These are phyloP conservation scores for Verticillium zaregamsianum DNA, from an alignment of 2,329 filamentous ascomycete species.

Conservation along the genomic window DNA sequence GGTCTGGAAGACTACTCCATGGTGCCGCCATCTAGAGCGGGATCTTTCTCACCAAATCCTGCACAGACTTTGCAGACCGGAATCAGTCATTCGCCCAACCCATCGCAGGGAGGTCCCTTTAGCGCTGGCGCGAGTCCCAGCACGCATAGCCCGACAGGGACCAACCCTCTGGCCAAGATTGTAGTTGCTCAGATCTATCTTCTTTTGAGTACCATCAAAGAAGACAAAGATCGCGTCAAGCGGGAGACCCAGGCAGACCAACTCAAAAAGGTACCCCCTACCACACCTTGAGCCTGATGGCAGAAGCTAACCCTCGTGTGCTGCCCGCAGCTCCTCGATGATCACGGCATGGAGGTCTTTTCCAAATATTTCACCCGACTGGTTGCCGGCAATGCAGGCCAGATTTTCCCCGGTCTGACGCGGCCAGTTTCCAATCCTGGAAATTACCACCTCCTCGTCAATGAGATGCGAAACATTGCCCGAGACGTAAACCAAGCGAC, in stretches of 20 bases:
- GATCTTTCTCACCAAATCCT: constrained; percentile 61
- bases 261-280: constrained; percentile 72
- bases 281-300: constrained; percentile 4
- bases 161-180: constrained; percentile 78
- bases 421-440: constrained; percentile 70
- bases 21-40: constrained; percentile 57
- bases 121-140: constrained; percentile 59
- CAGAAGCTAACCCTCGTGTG: background rate
- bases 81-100: constrained; percentile 51
- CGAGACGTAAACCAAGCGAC: constrained; percentile 76
- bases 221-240: constrained; percentile 86
- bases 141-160: constrained; percentile 59
- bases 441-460: constrained; percentile 77
- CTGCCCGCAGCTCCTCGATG: constrained; percentile 75
- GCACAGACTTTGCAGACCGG: constrained; percentile 54
- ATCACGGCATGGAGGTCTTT: constrained; percentile 98
- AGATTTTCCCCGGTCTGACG: constrained; percentile 81
- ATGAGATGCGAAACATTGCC: constrained; percentile 82
- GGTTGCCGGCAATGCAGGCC: constrained; percentile 82
- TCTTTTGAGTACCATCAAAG: constrained; percentile 88
- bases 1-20: constrained; percentile 32
- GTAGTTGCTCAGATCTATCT: constrained; percentile 94
- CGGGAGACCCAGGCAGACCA: constrained; percentile 90
- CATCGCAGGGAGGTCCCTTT: constrained; percentile 51
- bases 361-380: constrained; percentile 92